Conservation (phyloP, 140 eudicot genomes). For the Stevia rebaudiana region DNA sequence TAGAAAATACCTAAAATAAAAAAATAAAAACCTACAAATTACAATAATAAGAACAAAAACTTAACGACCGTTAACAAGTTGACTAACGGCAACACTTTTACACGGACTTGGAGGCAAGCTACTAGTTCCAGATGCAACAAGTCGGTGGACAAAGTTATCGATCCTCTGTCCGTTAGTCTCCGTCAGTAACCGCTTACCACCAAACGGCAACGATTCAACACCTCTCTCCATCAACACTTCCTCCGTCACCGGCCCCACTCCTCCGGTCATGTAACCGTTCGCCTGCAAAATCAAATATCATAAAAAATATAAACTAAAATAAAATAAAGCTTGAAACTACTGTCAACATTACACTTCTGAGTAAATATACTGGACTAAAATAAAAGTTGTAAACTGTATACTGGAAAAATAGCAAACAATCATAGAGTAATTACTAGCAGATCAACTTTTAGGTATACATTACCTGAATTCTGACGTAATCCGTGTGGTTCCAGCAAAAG, state of each 20-base stretch:
- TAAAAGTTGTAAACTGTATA: too few species aligned
- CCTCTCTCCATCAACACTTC: constrained; percentile 63
- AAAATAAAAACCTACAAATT: constrained; percentile 2
- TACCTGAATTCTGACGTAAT: constrained; percentile 94
- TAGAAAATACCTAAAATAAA: constrained; percentile 6
- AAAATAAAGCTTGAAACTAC: too few species aligned
- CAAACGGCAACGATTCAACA: constrained; percentile 84
- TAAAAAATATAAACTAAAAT: too few species aligned
- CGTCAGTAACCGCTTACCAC: constrained; percentile 84
- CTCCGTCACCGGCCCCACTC: constrained; percentile 26
- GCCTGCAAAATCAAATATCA: constrained; percentile 61
- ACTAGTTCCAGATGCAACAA: constrained; percentile 58
- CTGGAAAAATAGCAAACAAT: too few species aligned
- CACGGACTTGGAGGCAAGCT: constrained; percentile 96
- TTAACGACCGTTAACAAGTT: constrained; percentile 86
- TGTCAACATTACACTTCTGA: too few species aligned
- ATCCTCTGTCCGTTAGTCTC: constrained; percentile 92
- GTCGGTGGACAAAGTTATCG: constrained; percentile 69
- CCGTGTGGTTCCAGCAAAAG: constrained; percentile 74
- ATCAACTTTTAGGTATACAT: neutral
- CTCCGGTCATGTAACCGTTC: constrained; percentile 38
- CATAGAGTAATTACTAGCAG: too few species aligned
- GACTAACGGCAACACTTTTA: constrained; percentile 66
- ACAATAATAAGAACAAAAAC: neutral
- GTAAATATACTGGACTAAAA: too few species aligned